Base-by-base conservation (phyloP, 2,329 filamentous ascomycete genomes). In the Monosporascus sp. region DNA sequence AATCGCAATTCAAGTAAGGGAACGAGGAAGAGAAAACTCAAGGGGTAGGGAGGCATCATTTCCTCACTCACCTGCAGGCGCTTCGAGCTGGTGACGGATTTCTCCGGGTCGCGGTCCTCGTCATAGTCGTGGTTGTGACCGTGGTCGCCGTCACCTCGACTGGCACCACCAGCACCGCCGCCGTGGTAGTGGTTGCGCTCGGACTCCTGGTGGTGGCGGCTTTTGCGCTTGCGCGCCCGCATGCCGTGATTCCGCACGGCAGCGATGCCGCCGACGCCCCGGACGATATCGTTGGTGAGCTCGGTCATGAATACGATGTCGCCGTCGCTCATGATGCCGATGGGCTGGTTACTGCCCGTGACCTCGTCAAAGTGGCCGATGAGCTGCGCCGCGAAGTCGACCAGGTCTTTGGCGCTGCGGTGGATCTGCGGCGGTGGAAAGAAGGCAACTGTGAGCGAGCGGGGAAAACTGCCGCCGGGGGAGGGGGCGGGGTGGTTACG, bases 261-360 rank as follows among this genome's bases (percentile, higher is more conserved):
- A 7, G 56, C 49, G 37, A 58, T 58, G n/a, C 51, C 49, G 27
- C 52, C 48, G 5, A 57, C 56, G 52, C 52, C 46, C 37, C 56
- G 56, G 26, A 50, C 37, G 37, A 58, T 58, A 16, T 58, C 56
- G 41, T 49, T 52, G 19, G 56, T 55, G 6, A 58, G 56, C 55
- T 57, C 52, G 14, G 56, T 57, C 56, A 58, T 58, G 51, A 57
- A 58, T 37, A 55, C 43, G n/a, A 58, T 47, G 27, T 58, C 56
- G 22, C 56, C 52, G 35, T 58, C 55, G 37, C 51, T 55, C 55
- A 58, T 58, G 3, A 58, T 49, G 4, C 55, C 50, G 37, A 58
- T 38, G 17, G 56, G 56, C 2, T 46, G 48, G 20, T 24, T 44
- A 35, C 5, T 14, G n/a, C 19, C 20, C n/a, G 41, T 11, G 41